These are phyloP conservation scores for Sporisorium scitamineum DNA, from an alignment of 1,284 basidiomycete genomes.

Conservation along the genomic window DNA sequence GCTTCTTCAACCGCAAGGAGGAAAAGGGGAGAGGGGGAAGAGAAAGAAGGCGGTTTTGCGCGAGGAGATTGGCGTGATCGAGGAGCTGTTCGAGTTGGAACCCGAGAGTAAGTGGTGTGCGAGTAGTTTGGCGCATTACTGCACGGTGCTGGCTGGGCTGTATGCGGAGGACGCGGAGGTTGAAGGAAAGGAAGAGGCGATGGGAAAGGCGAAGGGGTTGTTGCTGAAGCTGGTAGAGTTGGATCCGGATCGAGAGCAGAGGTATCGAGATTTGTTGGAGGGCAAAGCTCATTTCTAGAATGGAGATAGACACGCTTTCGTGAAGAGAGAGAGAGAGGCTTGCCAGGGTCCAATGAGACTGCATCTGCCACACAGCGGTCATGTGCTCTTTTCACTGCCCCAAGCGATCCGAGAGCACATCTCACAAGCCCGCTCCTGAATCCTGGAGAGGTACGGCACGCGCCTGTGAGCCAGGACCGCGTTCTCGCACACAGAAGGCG, in stretches of 20 bases:
- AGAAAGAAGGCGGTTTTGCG: slow-evolving; percentile 14
- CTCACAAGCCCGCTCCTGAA: no score
- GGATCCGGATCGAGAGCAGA: slow-evolving; percentile 54
- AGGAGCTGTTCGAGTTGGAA: slow-evolving; percentile 88
- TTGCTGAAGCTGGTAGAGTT: slow-evolving; percentile 40
- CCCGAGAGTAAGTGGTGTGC: slow-evolving; percentile 86
- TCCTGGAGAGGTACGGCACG: no score
- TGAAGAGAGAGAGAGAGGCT: no score
- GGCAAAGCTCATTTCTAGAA: slow-evolving; percentile 33
- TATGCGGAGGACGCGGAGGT: background rate
- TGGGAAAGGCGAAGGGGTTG: slow-evolving; percentile 13
- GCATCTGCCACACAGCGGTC: no score
- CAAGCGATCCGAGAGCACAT: no score
- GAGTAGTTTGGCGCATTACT: slow-evolving; percentile 54
- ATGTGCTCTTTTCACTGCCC: no score
- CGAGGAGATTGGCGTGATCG: slow-evolving; percentile 82
- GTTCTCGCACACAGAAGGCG: no score
- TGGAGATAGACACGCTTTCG: no score
- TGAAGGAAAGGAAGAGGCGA: background rate
- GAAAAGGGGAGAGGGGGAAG: background rate
- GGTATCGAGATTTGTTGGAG: slow-evolving; percentile 57
- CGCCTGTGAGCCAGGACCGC: no score
- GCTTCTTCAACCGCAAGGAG: background rate
- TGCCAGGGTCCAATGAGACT: no score
- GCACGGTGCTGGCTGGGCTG: slow-evolving; percentile 15